A percentile compares a stretch with the other conserved stretches of the same genome.
Conservation (phyloP, 2,329 filamentous ascomycete genomes). For the Trichophaea hybrida region DNA sequence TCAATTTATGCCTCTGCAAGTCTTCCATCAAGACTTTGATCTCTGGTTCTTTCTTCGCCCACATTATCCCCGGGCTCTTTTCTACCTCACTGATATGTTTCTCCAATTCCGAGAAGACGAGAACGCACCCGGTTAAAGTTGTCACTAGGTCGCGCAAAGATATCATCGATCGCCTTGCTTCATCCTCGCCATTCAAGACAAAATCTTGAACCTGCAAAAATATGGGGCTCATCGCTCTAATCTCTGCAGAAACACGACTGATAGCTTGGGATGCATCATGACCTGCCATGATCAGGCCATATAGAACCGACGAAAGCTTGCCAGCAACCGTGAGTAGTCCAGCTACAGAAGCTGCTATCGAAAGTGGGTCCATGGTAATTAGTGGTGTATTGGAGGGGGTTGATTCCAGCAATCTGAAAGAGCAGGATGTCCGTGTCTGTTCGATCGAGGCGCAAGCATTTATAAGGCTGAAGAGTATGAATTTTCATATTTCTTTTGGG, state of each 20-base stretch:
- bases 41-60: constrained; percentile 21
- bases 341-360: too few relatives aligned
- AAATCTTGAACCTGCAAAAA: constrained; percentile 3
- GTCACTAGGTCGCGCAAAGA: constrained; percentile 18
- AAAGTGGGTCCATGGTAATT: too few relatives aligned
- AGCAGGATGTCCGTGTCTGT: too few relatives aligned
- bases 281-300: too few relatives aligned
- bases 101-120: constrained; percentile 20
- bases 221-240: background rate
- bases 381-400: too few relatives aligned
- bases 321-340: too few relatives aligned
- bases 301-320: too few relatives aligned
- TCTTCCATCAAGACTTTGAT: constrained; percentile 22
- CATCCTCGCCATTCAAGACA: background rate
- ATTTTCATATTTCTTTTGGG: too few relatives aligned
- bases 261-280: constrained; percentile 23
- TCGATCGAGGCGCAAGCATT: too few relatives aligned
- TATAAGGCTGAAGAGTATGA: too few relatives aligned
- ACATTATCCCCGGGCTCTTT: constrained; percentile 21
- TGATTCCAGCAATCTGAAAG: too few relatives aligned
- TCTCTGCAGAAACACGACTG: constrained; percentile 6
- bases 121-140: constrained; percentile 22
- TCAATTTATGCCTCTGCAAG: constrained; percentile 23
- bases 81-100: constrained; percentile 16
- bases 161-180: constrained; percentile 21